A percentile compares a stretch with the other conserved stretches of the same genome.
Conservation (phyloP, 2,329 filamentous ascomycete genomes). For the Huntiella omanensis region DNA sequence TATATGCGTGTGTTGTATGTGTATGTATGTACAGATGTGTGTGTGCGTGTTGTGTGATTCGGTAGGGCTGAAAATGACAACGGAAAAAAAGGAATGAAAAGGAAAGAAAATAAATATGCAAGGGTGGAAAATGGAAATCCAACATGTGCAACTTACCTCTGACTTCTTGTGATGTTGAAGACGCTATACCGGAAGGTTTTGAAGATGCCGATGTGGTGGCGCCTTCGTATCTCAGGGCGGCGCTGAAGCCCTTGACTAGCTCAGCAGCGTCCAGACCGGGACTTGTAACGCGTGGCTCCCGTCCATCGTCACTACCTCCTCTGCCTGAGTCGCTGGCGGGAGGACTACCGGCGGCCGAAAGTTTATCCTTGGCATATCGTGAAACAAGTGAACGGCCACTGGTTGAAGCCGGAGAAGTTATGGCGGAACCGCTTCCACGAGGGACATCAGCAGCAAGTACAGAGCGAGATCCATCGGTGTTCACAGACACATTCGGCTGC, state of each 20-base stretch:
- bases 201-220: no score
- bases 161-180: neutral
- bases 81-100: conserved; percentile 2
- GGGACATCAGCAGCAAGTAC: no score
- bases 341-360: neutral
- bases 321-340: neutral
- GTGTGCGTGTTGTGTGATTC: neutral
- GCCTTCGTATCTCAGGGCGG: conserved; percentile 7
- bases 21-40: no score
- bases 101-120: neutral
- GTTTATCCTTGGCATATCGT: neutral
- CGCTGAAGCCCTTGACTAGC: conserved; percentile 8
- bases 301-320: neutral
- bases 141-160: neutral
- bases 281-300: neutral
- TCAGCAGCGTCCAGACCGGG: conserved; percentile 3
- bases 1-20: no score
- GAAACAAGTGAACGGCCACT: neutral
- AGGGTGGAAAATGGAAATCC: neutral
- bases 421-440: no score
- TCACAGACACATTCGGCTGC: no score
- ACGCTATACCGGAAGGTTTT: neutral
- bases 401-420: no score
- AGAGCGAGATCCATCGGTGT: no score
- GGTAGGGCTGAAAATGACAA: neutral